A percentile compares a stretch with the other conserved stretches of the same genome.
Evolutionary conservation across 257 asterid species (phyloP).

Genomic region (Petrea volubilis): DNA sequence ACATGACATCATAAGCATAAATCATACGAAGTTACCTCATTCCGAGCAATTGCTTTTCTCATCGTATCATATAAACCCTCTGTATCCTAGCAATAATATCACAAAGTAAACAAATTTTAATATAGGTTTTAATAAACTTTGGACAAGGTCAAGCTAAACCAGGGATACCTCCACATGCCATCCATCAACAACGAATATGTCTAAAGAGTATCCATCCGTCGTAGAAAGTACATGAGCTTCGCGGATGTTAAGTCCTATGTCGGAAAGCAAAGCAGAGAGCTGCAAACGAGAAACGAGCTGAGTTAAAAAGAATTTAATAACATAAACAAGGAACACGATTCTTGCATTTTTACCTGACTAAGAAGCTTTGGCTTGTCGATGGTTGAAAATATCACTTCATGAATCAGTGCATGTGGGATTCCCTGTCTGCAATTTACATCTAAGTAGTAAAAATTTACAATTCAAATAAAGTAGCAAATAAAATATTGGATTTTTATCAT

Average conservation of each 20-base stretch:
- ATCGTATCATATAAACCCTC: conserved; percentile 64
- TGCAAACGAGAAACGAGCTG: conserved; percentile 13
- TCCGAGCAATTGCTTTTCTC: conserved; percentile 70
- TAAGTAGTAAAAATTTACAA: too few relatives aligned
- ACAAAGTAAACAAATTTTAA: conserved; percentile 65
- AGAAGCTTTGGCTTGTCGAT: conserved; percentile 93
- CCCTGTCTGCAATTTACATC: conserved; percentile 70
- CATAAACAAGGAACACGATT: not conserved
- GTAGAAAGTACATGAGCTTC: conserved; percentile 99
- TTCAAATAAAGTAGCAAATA: too few relatives aligned
- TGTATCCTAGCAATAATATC: conserved; percentile 67
- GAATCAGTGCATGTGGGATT: conserved; percentile 46
- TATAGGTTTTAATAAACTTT: too few relatives aligned
- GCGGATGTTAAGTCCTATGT: conserved; percentile 90
- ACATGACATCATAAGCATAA: too few relatives aligned
- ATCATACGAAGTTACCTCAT: conserved; percentile 78
- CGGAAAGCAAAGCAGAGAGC: conserved; percentile 97
- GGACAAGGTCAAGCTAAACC: conserved; percentile 25
- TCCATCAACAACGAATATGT: conserved; percentile 95
- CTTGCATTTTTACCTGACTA: conserved; percentile 72
- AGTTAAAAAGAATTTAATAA: conserved; percentile 1
- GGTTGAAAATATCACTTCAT: conserved; percentile 88
- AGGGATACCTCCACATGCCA: conserved; percentile 82
- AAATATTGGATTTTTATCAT: too few relatives aligned
- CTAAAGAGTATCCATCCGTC: conserved; percentile 87